Evolutionary conservation across 1,139 yeast genomes (phyloP).

Genomic region (Geotrichum macrosporum): DNA sequence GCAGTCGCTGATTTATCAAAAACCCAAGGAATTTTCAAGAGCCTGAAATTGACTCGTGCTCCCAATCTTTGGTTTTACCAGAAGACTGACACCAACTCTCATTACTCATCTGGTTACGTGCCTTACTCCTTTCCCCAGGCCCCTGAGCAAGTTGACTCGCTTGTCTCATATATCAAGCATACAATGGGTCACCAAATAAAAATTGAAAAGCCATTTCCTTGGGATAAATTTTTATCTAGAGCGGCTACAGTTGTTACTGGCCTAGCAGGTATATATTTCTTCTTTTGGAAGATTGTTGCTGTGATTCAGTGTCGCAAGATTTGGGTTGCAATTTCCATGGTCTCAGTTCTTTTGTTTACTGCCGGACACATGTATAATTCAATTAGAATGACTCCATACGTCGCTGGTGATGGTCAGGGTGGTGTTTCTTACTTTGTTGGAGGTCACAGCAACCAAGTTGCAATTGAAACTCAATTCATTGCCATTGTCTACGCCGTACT

Average conservation of each 20-base stretch:
- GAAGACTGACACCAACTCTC: constrained; percentile 44
- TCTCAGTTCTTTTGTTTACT: constrained; percentile 64
- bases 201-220: constrained; percentile 55
- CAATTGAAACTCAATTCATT: constrained; percentile 51
- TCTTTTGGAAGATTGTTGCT: constrained; percentile 32
- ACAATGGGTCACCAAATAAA: constrained; percentile 46
- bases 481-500: constrained; percentile 38
- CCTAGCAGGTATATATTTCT: constrained; percentile 28
- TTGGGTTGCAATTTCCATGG: constrained; percentile 64
- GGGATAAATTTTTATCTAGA: constrained; percentile 50
- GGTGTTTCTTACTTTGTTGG: constrained; percentile 57
- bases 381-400: constrained; percentile 72
- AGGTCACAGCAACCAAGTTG: constrained; percentile 73
- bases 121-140: constrained; percentile 49
- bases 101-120: constrained; percentile 39
- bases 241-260: constrained; percentile 39
- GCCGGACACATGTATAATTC: constrained; percentile 93
- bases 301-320: constrained; percentile 45
- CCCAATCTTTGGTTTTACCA: constrained; percentile 70
- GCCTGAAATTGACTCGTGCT: constrained; percentile 58
- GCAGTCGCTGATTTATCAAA: constrained; percentile 68
- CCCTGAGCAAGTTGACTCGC: constrained; percentile 48
- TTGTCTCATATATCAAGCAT: constrained; percentile 38
- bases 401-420: constrained; percentile 56
- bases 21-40: constrained; percentile 51